Percentiles rank a stretch among this genome's conserved stretches.
Conservation (phyloP, 805 yeast genomes). For the Starmerella potacharoeniae region DNA sequence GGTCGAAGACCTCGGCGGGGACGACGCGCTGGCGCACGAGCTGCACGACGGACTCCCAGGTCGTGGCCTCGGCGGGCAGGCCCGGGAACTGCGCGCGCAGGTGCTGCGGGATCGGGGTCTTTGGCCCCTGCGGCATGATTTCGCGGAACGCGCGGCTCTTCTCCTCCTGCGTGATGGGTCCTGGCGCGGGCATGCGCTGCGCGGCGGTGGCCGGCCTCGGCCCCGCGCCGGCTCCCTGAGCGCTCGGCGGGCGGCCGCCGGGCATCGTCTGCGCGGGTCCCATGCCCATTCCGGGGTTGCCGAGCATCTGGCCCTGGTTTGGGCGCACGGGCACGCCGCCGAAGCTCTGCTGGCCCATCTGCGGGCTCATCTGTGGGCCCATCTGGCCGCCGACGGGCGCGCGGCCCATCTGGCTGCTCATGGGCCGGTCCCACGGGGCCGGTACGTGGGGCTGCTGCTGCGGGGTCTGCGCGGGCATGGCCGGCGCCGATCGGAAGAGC, state of each 20-base stretch:
- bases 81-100: conserved; percentile 58
- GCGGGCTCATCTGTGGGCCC: background rate
- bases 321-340: background rate
- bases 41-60: conserved; percentile 71
- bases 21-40: conserved; percentile 27
- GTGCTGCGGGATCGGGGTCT: conserved; percentile 60
- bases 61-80: conserved; percentile 63
- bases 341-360: conserved; percentile 1
- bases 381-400: background rate
- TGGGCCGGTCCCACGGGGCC: background rate
- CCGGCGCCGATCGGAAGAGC: no score
- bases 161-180: conserved; percentile 11
- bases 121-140: conserved; percentile 26
- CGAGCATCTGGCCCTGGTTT: background rate
- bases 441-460: background rate
- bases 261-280: background rate
- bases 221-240: background rate
- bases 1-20: conserved; percentile 24
- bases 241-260: background rate
- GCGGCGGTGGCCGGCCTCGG: background rate
- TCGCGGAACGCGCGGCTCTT: conserved; percentile 9
- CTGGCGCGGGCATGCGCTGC: background rate
- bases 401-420: background rate
- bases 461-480: background rate
- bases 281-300: background rate